These are phyloP conservation scores for Chrysoporthe deuterocubensis DNA, from an alignment of 2,329 filamentous ascomycete genomes.

Conservation along the genomic window DNA sequence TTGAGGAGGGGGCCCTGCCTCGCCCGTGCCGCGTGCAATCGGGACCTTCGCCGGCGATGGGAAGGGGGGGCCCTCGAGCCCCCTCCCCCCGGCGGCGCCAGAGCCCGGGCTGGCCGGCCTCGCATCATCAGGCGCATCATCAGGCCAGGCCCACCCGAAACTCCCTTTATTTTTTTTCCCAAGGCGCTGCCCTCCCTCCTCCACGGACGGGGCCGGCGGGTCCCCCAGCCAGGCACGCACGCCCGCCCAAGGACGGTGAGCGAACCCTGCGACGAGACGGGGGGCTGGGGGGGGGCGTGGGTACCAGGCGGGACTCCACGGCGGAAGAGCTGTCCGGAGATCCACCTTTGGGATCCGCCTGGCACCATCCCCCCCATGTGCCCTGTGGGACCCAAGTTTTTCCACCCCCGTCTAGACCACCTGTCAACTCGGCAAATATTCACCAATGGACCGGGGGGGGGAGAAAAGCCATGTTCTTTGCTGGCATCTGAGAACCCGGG, in stretches of 20 bases:
- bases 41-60: constrained; percentile 8
- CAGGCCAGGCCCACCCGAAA: constrained; percentile 1
- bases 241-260: background rate
- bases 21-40: constrained; percentile 9
- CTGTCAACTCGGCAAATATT: constrained; percentile 28
- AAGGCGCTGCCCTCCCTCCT: background rate
- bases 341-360: constrained; percentile 17
- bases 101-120: constrained; percentile 11
- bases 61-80: background rate
- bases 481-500: background rate
- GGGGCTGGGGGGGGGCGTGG: background rate
- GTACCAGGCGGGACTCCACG: constrained; percentile 8
- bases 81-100: background rate
- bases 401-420: constrained; percentile 17
- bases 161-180: constrained; percentile 5
- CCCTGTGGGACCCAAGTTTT: background rate
- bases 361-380: constrained; percentile 9
- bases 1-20: background rate
- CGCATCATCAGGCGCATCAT: constrained; percentile 14
- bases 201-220: constrained; percentile 1
- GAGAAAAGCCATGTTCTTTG: constrained; percentile 18
- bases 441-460: constrained; percentile 8
- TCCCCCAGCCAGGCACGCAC: background rate
- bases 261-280: background rate
- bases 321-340: constrained; percentile 19